Base-by-base conservation (phyloP, 495 filamentous ascomycete genomes). In the Cairneyella variabilis region DNA sequence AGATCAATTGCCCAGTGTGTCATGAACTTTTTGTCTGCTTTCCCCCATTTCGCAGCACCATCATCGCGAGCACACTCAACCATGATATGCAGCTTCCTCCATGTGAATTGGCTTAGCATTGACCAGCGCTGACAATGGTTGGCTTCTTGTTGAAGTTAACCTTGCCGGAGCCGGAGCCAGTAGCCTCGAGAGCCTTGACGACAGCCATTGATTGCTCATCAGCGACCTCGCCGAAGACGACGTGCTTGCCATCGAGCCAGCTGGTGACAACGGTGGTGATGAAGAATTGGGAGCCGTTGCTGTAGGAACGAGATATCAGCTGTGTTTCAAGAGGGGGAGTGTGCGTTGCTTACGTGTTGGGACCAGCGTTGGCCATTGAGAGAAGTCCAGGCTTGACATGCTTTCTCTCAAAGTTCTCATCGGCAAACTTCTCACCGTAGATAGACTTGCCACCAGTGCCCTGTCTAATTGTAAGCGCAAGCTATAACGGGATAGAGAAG, bases 361-460 rank as follows among this genome's bases (percentile, higher is more conserved):
- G 77, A 58, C 87, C 88, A 53, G 86, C 85, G 66, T 91, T 91
- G 64, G 87, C 88, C 88, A 90, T 91, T 64, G 86, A 90, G 56
- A 91, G 77, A 38, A 85, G 78, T 69, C 76, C 80, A 23, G 77
- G 78, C 54, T 71, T 66, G 68, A 64, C 67, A 76, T 91, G 88
- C 71, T 76, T 84, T 37, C 72, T 66, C 42, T 69, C 58, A 69
- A 89, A 88, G 80, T 88, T 91, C 80, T 91, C 88, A 62, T 91
- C 88, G 38, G 78, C 68, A 60, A 91, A 91, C 78, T 88, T 89
- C 70, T 89, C 85, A 63, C 88, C 88, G 71, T 89, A 91, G 76
- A 91, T 91, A 57, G 88, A 91, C 77, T 84, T 87, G 67, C 88
- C 88, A 69, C 88, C 88, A 32, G 86, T 91, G 60, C 88, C 88